Base-by-base conservation (phyloP, 2,329 filamentous ascomycete species). In the Botrytis deweyae region DNA sequence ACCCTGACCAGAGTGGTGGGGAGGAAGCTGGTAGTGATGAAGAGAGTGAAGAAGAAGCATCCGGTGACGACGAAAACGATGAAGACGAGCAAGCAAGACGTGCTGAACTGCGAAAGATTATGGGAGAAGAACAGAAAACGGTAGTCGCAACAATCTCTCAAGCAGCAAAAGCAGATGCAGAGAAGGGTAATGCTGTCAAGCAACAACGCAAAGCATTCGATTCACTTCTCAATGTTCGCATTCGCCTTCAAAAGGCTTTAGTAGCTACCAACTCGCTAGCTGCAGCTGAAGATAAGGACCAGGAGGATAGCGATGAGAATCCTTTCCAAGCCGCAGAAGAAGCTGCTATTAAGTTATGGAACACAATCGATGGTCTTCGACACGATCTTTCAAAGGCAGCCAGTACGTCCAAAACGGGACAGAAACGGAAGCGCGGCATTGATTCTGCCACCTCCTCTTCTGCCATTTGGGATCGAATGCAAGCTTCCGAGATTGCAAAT, bases 191-290 rank as follows among this genome's bases (percentile, higher is more conserved):
- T 72, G 95, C 95, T 0, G 93, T 99, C 55, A 95, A 94, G 79
- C 86, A 90, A 73, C 96, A 99, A 83, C 90, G 94, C 70, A 91
- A 91, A 75, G 90, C 91, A 0, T 99, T 97, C 80, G 95, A 98
- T 78, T 89, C 93, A 0, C 88, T 98, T 0, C 87, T 99, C 46
- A 97, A 97, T 83, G 88, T 94, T 22, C 91, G 96, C 33, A 98
- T 99, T 80, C 93, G 95, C 75, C 84, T 99, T 29, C 97, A 99
- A 82, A 98, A 98, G 82, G 94, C 93, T 2, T 84, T 99, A 22
- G 88, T 96, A 25, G 91, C 93, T 0, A 89, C 91, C 40, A 98
- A 98, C 82, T 92, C 94, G 1, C 86, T 97, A 59, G 82, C 87
- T 25, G 80, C 84, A 1, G 77, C 87, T 2, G 82, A 84, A 18